phyloP scores from a whole-genome alignment of 2,329 filamentous ascomycete genomes.

The Thielaviopsis ethacetica region DNA sequence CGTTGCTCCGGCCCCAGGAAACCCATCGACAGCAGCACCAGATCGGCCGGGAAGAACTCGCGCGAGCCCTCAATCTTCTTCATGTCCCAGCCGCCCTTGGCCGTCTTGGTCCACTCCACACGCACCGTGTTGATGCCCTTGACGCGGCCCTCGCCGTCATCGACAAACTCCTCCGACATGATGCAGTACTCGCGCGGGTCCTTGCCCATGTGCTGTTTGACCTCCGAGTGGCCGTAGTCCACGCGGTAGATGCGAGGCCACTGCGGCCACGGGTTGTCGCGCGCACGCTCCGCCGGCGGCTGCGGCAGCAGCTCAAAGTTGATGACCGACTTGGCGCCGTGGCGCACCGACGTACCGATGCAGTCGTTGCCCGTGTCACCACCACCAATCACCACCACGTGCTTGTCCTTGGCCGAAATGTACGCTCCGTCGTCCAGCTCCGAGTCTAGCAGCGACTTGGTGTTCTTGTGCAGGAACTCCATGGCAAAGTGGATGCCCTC shows the following conservation, averaged over 20 bases:
- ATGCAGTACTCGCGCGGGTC: conserved; percentile 95
- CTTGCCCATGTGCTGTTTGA: conserved; percentile 89
- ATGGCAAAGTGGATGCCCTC: conserved; percentile 91
- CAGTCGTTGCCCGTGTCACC: conserved; percentile 97
- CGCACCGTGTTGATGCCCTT: conserved; percentile 93
- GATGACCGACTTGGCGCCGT: conserved; percentile 86
- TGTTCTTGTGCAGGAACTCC: conserved; percentile 96
- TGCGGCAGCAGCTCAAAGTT: conserved; percentile 95
- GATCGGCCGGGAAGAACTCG: conserved; percentile 90
- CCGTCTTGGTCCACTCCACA: conserved; percentile 87
- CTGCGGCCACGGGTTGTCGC: conserved; percentile 95
- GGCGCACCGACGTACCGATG: conserved; percentile 89
- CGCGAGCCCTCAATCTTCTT: conserved; percentile 88
- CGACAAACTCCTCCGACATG: conserved; percentile 94
- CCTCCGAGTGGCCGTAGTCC: conserved; percentile 94
- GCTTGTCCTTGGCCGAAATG: conserved; percentile 88
- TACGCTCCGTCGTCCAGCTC: conserved; percentile 69
- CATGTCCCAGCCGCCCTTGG: conserved; percentile 92
- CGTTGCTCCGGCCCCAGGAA: conserved; percentile 89
- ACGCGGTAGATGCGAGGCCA: conserved; percentile 97
- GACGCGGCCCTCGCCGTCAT: conserved; percentile 71
- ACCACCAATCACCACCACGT: conserved; percentile 92
- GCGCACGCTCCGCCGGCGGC: conserved; percentile 74
- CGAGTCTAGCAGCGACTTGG: conserved; percentile 90
- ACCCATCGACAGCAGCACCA: conserved; percentile 91